These are phyloP conservation scores for Didymella arachidicola DNA, from an alignment of 2,329 filamentous ascomycete genomes.

Conservation along the genomic window DNA sequence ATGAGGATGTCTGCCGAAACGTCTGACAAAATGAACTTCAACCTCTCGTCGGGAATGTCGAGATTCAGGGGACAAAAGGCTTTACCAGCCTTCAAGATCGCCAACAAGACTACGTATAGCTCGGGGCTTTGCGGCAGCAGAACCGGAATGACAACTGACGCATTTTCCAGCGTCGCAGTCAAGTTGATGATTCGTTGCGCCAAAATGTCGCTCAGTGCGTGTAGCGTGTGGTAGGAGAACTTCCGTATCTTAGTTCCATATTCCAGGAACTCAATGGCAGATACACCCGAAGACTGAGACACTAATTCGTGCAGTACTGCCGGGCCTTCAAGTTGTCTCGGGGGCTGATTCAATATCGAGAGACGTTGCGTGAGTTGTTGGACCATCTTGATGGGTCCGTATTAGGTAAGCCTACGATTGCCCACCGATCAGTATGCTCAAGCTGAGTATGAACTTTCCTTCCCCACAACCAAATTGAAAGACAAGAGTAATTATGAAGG, in stretches of 20 bases:
- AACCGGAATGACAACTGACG: slow-evolving; percentile 70
- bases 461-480: slow-evolving; percentile 5
- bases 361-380: slow-evolving; percentile 26
- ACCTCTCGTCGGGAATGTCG: slow-evolving; percentile 77
- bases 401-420: slow-evolving; percentile 19
- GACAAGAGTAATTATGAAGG: neutral
- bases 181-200: slow-evolving; percentile 52
- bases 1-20: slow-evolving; percentile 74
- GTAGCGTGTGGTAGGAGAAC: slow-evolving; percentile 70
- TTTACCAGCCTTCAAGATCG: slow-evolving; percentile 79
- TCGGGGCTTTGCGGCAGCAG: slow-evolving; percentile 78
- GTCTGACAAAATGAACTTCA: slow-evolving; percentile 83
- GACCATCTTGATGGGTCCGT: slow-evolving; percentile 37
- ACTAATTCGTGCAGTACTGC: slow-evolving; percentile 70
- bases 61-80: slow-evolving; percentile 86
- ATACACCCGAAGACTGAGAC: slow-evolving; percentile 44
- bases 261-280: slow-evolving; percentile 71
- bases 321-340: slow-evolving; percentile 62
- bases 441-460: neutral
- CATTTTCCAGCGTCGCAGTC: slow-evolving; percentile 40
- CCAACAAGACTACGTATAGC: slow-evolving; percentile 79
- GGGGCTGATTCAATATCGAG: slow-evolving; percentile 64
- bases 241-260: slow-evolving; percentile 55
- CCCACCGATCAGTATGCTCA: slow-evolving; percentile 9
- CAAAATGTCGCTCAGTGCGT: slow-evolving; percentile 64